Base-by-base conservation (phyloP, 805 yeast species). In the Kodamaea leandrae region DNA sequence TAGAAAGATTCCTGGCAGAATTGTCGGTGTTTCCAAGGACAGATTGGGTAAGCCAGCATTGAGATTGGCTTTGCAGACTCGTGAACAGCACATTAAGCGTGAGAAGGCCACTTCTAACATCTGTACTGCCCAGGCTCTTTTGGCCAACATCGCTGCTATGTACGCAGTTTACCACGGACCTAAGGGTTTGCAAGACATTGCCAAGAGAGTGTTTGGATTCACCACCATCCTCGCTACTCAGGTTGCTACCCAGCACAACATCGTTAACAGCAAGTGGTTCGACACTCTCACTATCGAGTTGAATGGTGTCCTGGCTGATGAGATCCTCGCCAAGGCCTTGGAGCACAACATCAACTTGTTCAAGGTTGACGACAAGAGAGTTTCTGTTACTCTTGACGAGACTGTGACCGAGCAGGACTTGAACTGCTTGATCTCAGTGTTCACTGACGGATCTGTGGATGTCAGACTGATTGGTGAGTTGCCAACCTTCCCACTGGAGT, bases 51-150 rank as follows among this genome's bases (percentile, higher is more conserved):
- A 85, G 50, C 78, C 76, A n/a, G 98, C 97, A 3, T 74, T 83
- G 46, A 79, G 99, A 62, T 74, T 93, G 53, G 98, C 99, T 3
- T 75, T 93, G 52, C 99, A 93, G 71, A 93, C 99, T 4, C 84
- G 99, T 68, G 99, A 93, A 64, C 99, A 93, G 63, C 99, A 93
- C 63, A 93, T 93, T 59, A 86, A 90, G 64, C 80, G 99, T 63
- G 99, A 93, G 61, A 90, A 86, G 67, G 99, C 99, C 12, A 93
- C 99, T 14, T 88, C 96, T 21, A 93, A 93, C 62, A 93, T 93
- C 44, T 93, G 99, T 70, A 93, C 99, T 14, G 96, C 99, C 6
- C 99, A 93, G 71, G 97, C 97, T 17, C 72, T 93, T 42, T 71
- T 93, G 48, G 99, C 99, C 14, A 93, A 93, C 61, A 88, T 93